phyloP scores from a whole-genome alignment of 1,139 yeast species.

The Yamadazyma membranifaciens region DNA sequence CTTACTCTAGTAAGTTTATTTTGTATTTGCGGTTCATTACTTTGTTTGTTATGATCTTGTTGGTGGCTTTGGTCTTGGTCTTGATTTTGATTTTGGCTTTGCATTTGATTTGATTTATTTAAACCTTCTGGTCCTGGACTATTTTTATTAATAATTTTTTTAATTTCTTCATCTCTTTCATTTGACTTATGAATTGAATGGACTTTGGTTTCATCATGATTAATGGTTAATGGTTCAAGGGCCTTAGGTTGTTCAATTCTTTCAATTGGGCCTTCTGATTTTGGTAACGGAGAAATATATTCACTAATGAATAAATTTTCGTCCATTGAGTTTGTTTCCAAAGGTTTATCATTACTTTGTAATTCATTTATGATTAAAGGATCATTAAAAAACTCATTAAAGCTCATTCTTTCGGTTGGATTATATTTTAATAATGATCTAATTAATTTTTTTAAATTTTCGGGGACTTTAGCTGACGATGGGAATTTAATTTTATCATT shows the following conservation, averaged over 20 bases:
- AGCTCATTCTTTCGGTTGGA: constrained; percentile 86
- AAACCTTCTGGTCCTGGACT: constrained; percentile 42
- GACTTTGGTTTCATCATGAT: neutral
- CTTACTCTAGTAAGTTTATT: constrained; percentile 13
- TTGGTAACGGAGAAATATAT: constrained; percentile 50
- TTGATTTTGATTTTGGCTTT: constrained; percentile 2
- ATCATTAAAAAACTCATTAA: constrained; percentile 78
- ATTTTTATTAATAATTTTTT: constrained; percentile 39
- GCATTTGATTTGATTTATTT: constrained; percentile 24
- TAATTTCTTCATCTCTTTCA: constrained; percentile 44
- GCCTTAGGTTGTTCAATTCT: neutral
- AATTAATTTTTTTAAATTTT: constrained; percentile 66
- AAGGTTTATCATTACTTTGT: constrained; percentile 50
- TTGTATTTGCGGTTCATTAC: constrained; percentile 1
- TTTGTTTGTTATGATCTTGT: neutral
- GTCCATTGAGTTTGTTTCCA: constrained; percentile 70
- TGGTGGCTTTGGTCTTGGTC: neutral
- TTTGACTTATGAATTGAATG: constrained; percentile 6
- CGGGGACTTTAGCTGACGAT: constrained; percentile 54
- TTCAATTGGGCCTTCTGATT: constrained; percentile 7
- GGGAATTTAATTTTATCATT: constrained; percentile 81
- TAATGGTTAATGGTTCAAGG: constrained; percentile 13
- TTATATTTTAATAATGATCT: constrained; percentile 75
- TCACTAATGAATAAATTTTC: constrained; percentile 83
- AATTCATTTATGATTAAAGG: constrained; percentile 50